Conservation (phyloP, 2,329 filamentous ascomycete species). For the Cercospora sp. region DNA sequence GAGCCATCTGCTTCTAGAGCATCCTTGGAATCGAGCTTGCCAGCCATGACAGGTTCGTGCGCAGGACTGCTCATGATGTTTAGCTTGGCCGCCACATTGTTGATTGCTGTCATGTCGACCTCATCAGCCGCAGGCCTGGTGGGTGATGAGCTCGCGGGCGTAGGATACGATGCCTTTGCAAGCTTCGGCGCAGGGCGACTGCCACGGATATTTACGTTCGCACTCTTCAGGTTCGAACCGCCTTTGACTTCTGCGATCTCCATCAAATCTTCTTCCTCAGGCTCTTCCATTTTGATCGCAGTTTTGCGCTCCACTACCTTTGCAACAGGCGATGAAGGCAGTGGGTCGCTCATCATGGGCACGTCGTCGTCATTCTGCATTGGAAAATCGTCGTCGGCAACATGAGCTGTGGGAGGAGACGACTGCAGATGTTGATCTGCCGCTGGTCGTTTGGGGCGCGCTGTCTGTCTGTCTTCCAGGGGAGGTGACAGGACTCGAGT, state of each 20-base stretch:
- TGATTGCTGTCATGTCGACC: slow-evolving; percentile 81
- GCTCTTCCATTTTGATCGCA: slow-evolving; percentile 64
- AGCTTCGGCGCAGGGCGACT: slow-evolving; percentile 73
- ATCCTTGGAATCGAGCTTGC: slow-evolving; percentile 79
- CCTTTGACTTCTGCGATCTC: slow-evolving; percentile 78
- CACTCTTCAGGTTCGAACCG: slow-evolving; percentile 59
- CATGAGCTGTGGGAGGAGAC: slow-evolving; percentile 23
- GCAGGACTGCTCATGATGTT: slow-evolving; percentile 81
- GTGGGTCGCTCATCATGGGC: slow-evolving; percentile 76
- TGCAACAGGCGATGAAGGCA: slow-evolving; percentile 76
- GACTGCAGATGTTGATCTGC: slow-evolving; percentile 25
- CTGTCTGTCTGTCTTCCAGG: slow-evolving; percentile 51
- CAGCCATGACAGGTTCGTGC: slow-evolving; percentile 62
- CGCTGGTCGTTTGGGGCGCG: slow-evolving; percentile 10
- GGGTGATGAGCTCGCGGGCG: slow-evolving; percentile 76
- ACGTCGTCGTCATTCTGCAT: slow-evolving; percentile 64
- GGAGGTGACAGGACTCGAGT: slow-evolving; percentile 77
- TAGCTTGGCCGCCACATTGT: slow-evolving; percentile 77
- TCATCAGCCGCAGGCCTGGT: slow-evolving; percentile 57
- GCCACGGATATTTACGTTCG: slow-evolving; percentile 82
- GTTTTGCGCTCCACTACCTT: slow-evolving; percentile 50
- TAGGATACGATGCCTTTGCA: slow-evolving; percentile 66
- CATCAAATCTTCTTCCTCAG: slow-evolving; percentile 79
- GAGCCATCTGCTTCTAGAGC: slow-evolving; percentile 93
- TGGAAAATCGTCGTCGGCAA: slow-evolving; percentile 56